A percentile compares a stretch with the other conserved stretches of the same genome.
phyloP scores from a whole-genome alignment of 2,329 filamentous ascomycete species.

The Penicillium polonicum region DNA sequence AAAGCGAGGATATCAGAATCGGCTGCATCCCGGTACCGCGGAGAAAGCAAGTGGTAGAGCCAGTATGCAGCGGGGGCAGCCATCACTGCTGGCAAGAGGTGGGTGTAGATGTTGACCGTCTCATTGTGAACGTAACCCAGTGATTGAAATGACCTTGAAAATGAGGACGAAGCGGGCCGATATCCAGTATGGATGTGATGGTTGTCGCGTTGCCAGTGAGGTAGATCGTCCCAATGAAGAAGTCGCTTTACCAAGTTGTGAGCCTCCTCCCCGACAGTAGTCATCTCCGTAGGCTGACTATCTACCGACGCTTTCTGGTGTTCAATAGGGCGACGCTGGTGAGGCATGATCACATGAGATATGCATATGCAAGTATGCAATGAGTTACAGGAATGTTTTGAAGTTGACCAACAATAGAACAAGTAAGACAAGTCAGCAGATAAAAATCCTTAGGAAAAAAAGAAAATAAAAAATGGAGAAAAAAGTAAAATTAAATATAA shows the following conservation, averaged over 20 bases:
- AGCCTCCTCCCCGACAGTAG: slow-evolving; percentile 25
- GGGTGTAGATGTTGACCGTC: slow-evolving; percentile 70
- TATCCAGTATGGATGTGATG: slow-evolving; percentile 68
- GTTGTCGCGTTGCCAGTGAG: slow-evolving; percentile 62
- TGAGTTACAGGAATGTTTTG: slow-evolving; percentile 8
- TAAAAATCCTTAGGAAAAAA: slow-evolving; percentile 2
- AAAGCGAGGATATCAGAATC: slow-evolving; percentile 69
- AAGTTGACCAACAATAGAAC: slow-evolving; percentile 14
- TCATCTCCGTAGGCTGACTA: slow-evolving; percentile 26
- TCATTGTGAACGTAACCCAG: slow-evolving; percentile 67
- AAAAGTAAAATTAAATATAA: slow-evolving; percentile 2
- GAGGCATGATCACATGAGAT: slow-evolving; percentile 31
- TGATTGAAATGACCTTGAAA: slow-evolving; percentile 56
- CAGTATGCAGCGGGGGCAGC: slow-evolving; percentile 54
- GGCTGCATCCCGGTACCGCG: slow-evolving; percentile 65
- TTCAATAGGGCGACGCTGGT: slow-evolving; percentile 34
- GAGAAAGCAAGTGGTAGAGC: slow-evolving; percentile 58
- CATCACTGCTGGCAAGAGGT: slow-evolving; percentile 65
- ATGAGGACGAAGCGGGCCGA: slow-evolving; percentile 62
- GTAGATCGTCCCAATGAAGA: slow-evolving; percentile 54
- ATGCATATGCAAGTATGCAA: slow-evolving; percentile 22
- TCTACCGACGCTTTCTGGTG: slow-evolving; percentile 5
- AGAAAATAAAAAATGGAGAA: background rate
- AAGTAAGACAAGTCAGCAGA: slow-evolving; percentile 16
- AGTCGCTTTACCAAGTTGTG: slow-evolving; percentile 34